Base-by-base conservation (phyloP, 257 asterid species). In the Coffea canephora region DNA sequence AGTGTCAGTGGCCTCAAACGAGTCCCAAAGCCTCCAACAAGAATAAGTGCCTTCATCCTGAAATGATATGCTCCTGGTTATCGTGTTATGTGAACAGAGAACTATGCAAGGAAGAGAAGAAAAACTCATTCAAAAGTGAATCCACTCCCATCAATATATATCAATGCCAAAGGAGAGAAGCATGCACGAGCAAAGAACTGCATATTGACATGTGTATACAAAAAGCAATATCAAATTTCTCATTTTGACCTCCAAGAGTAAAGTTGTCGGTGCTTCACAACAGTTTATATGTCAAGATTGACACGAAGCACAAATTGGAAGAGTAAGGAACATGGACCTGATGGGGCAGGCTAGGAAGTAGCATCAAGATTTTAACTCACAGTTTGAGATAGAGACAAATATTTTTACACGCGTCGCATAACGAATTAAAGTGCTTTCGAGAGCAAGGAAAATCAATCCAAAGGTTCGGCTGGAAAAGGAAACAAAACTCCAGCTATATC, bases 21-120 rank as follows among this genome's bases (percentile, higher is more conserved):
- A 74, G 98, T 94, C 67, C 97, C 98, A 69, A 92, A 92, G 19
- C 98, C 98, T 83, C 98, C 98, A 81, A 91, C 98, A 80, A 94
- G 98, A 89, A 94, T 94, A 66, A 94, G 84, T 74, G 97, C 98
- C 97, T 94, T 92, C 97, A 92, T 94, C 83, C 31, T 86, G 83
- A 78, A 74, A 69, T 82, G 69, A 25, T 49, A 74, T 36, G 62
- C 71, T 81, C 77, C 79, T 75, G 81, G 79, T 83, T 70, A 76
- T 62, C 74, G 27, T 77, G 73, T 27, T 70, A 70, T 65, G 59
- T 64, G 79, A 73, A 74, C 34, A 76, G 75, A 36, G 46, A 52
- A 64, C 36, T 21, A 62, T 67, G 61, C 34, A 57, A 71, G 73
- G 77, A 54, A 70, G 77, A 77, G 39, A 48, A 55, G 41, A 71